Percentiles rank a stretch among this genome's conserved stretches.
These are phyloP conservation scores for Aspergillus conjunctus DNA, from an alignment of 495 filamentous ascomycete genomes.

Conservation along the genomic window DNA sequence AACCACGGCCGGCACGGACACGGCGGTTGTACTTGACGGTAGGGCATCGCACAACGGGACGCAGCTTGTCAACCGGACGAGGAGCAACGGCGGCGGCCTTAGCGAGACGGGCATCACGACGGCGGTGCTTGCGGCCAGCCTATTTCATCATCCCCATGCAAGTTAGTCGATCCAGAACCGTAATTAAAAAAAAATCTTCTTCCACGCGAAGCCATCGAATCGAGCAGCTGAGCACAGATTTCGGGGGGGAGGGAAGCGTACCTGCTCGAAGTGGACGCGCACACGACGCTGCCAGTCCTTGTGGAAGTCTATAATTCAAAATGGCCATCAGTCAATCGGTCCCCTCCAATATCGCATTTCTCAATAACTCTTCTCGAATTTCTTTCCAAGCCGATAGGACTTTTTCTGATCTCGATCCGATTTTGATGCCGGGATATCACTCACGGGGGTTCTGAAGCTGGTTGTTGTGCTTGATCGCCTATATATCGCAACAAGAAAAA, in stretches of 20 bases:
- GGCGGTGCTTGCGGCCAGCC: constrained; percentile 91
- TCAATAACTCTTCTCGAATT: constrained; percentile 6
- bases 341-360: constrained; percentile 25
- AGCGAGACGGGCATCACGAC: constrained; percentile 82
- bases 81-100: constrained; percentile 95
- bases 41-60: constrained; percentile 93
- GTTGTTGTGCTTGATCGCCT: constrained; percentile 99
- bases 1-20: constrained; percentile 93
- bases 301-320: constrained; percentile 78
- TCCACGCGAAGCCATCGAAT: constrained; percentile 5
- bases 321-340: constrained; percentile 32
- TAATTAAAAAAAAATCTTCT: constrained; percentile 22
- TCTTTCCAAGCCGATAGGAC: background rate
- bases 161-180: constrained; percentile 24
- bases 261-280: constrained; percentile 98
- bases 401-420: background rate
- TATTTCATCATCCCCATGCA: constrained; percentile 40
- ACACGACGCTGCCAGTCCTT: constrained; percentile 99
- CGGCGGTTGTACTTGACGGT: constrained; percentile 98
- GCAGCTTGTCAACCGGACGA: constrained; percentile 94
- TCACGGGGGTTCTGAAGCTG: constrained; percentile 96
- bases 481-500: constrained; percentile 36
- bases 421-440: constrained; percentile 37
- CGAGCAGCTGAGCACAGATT: constrained; percentile 23
- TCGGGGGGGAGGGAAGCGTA: constrained; percentile 49